These are phyloP conservation scores for Vitis amurensis DNA, from an alignment of 164 flowering plant genomes.

Conservation along the genomic window DNA sequence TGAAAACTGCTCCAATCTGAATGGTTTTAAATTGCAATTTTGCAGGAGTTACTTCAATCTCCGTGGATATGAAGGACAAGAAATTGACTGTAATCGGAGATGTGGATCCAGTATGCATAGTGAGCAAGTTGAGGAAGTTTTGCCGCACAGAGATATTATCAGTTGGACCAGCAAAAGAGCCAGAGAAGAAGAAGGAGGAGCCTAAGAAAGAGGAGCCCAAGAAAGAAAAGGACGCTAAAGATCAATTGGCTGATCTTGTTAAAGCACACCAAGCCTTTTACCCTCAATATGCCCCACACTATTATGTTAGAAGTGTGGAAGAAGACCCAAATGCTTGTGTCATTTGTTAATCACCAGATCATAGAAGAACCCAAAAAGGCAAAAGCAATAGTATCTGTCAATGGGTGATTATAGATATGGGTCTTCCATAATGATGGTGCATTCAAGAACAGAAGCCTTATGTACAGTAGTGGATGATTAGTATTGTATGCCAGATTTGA, in stretches of 20 bases:
- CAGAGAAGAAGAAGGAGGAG: slow-evolving; percentile 38
- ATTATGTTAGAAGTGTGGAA: slow-evolving; percentile 4
- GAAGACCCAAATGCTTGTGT: slow-evolving; percentile 26
- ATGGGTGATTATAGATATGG: too few relatives aligned
- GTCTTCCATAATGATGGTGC: too few relatives aligned
- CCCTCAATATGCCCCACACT: slow-evolving; percentile 4
- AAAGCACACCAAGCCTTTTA: slow-evolving; percentile 11
- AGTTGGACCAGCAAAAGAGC: slow-evolving; percentile 46
- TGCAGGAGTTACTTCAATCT: slow-evolving; percentile 42
- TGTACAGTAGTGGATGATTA: too few relatives aligned
- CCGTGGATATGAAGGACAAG: slow-evolving; percentile 41
- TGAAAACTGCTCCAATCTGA: neutral
- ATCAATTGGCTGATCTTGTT: slow-evolving; percentile 7
- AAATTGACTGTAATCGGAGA: slow-evolving; percentile 45
- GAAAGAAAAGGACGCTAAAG: slow-evolving; percentile 9
- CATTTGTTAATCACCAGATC: slow-evolving; percentile 12
- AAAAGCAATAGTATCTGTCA: neutral
- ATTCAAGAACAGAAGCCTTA: too few relatives aligned
- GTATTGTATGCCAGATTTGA: too few relatives aligned
- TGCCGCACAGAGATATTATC: slow-evolving; percentile 32
- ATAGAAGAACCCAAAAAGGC: neutral
- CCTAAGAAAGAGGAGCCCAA: slow-evolving; percentile 31
- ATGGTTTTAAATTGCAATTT: neutral
- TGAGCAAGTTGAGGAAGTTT: slow-evolving; percentile 38
- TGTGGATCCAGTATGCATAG: slow-evolving; percentile 40